These are phyloP conservation scores for Aspergillus sojae DNA, from an alignment of 2,329 filamentous ascomycete species.

Conservation along the genomic window DNA sequence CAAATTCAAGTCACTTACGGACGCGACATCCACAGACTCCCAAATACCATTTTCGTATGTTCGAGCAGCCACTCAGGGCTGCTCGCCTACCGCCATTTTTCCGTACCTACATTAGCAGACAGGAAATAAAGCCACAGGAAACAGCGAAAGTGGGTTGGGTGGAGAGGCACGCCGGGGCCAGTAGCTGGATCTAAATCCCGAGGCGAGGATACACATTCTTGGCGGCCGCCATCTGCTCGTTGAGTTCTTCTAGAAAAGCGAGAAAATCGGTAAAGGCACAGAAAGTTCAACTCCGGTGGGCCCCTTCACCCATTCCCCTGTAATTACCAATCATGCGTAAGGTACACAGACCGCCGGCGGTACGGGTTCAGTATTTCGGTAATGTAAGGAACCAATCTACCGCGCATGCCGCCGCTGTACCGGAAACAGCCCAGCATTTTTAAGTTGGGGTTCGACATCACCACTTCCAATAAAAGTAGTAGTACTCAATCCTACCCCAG, in stretches of 20 bases:
- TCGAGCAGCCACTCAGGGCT: not conserved
- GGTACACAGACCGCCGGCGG: not conserved
- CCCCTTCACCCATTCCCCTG: not conserved
- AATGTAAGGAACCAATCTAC: conserved; percentile 7
- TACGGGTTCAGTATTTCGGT: not conserved
- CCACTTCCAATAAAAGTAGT: not conserved
- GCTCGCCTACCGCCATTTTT: not conserved
- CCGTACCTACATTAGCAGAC: conserved; percentile 7
- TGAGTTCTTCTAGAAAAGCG: conserved; percentile 21
- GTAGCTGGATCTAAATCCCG: conserved; percentile 8
- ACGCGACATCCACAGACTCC: not conserved
- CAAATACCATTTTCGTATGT: not conserved
- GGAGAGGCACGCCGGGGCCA: conserved; percentile 1
- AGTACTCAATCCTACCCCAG: not conserved
- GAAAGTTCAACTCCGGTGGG: conserved; percentile 16
- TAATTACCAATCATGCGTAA: conserved; percentile 8
- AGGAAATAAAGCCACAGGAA: not conserved
- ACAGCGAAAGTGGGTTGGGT: conserved; percentile 5
- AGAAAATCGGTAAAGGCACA: conserved; percentile 7
- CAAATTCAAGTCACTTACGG: not conserved
- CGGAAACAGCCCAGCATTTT: conserved; percentile 4
- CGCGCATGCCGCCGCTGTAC: conserved; percentile 14
- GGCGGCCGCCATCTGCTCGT: not conserved
- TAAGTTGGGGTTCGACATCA: conserved; percentile 5
- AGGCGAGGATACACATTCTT: conserved; percentile 7